Percentiles rank a stretch among this genome's conserved stretches.
Conservation (phyloP, 2,329 filamentous ascomycete genomes). For the Penicillium polonicum region DNA sequence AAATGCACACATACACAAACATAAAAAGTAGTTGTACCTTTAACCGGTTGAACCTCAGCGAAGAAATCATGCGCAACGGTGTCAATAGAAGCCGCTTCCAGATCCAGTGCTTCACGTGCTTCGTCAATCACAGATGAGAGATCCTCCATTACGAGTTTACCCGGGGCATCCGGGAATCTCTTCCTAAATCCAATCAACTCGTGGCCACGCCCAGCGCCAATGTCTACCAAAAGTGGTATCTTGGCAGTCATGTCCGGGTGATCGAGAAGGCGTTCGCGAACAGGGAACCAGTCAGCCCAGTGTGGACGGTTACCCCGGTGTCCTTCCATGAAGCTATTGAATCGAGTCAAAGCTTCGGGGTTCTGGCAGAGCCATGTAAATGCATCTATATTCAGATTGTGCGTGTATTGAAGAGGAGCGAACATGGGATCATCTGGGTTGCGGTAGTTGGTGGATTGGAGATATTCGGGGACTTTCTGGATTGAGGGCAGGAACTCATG, state of each 20-base stretch:
- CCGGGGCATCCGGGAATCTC: too few species aligned
- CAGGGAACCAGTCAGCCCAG: constrained; percentile 28
- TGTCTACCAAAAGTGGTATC: constrained; percentile 27
- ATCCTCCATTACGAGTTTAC: too few species aligned
- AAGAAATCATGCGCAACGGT: too few species aligned
- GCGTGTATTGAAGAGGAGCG: constrained; percentile 16
- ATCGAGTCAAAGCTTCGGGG: constrained; percentile 18
- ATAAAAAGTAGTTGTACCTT: too few species aligned
- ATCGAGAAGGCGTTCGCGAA: constrained; percentile 18
- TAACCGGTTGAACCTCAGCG: too few species aligned
- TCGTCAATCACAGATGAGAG: too few species aligned
- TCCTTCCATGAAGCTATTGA: constrained; percentile 30
- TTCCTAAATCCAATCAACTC: too few species aligned
- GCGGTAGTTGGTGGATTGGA: constrained; percentile 12
- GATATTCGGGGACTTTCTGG: constrained; percentile 19
- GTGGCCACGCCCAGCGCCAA: too few species aligned
- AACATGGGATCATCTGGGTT: constrained; percentile 18
- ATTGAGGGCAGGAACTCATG: constrained; percentile 21
- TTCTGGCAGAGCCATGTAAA: constrained; percentile 21
- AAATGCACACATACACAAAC: too few species aligned
- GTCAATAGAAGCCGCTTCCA: too few species aligned
- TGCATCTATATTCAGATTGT: constrained; percentile 3
- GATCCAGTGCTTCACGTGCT: too few species aligned
- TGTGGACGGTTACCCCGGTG: constrained; percentile 17
- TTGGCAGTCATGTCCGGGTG: constrained; percentile 13